Evolutionary conservation across 1,284 basidiomycete species (phyloP).

Genomic region (Microbotryum lychnidis-dioicae): DNA sequence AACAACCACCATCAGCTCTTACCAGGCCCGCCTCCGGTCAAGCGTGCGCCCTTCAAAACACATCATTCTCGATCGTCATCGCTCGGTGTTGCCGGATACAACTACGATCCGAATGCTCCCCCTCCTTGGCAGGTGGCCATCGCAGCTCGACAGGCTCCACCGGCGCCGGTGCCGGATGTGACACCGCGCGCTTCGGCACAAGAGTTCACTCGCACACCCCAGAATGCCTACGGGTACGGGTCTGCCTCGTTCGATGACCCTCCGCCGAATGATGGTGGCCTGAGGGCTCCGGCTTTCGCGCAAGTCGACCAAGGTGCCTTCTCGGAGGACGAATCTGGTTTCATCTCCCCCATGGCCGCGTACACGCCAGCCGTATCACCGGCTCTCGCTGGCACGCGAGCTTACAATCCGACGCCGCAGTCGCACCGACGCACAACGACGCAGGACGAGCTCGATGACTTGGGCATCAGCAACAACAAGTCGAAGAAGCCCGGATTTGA

Average conservation of each 20-base stretch:
- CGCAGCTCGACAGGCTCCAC: neutral
- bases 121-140: slow-evolving; percentile 22
- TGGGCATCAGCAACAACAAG: slow-evolving; percentile 74
- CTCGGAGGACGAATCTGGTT: slow-evolving; percentile 31
- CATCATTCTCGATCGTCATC: slow-evolving; percentile 31
- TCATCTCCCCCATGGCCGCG: slow-evolving; percentile 35
- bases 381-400: slow-evolving; percentile 9
- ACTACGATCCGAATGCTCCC: slow-evolving; percentile 28
- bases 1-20: slow-evolving; percentile 14
- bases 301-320: slow-evolving; percentile 15
- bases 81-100: slow-evolving; percentile 29
- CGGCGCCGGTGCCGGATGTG: neutral
- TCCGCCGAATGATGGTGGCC: neutral
- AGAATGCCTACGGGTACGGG: too few relatives aligned
- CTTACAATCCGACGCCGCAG: slow-evolving; percentile 4
- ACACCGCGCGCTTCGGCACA: neutral
- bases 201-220: too few relatives aligned
- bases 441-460: slow-evolving; percentile 72
- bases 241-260: neutral
- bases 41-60: slow-evolving; percentile 29
- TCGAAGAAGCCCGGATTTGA: slow-evolving; percentile 45
- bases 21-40: slow-evolving; percentile 29
- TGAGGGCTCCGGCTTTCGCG: slow-evolving; percentile 13
- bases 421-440: slow-evolving; percentile 38
- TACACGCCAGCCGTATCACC: slow-evolving; percentile 25